Evolutionary conservation across 345 rosid species (phyloP).

Genomic region (Brassica nigra): DNA sequence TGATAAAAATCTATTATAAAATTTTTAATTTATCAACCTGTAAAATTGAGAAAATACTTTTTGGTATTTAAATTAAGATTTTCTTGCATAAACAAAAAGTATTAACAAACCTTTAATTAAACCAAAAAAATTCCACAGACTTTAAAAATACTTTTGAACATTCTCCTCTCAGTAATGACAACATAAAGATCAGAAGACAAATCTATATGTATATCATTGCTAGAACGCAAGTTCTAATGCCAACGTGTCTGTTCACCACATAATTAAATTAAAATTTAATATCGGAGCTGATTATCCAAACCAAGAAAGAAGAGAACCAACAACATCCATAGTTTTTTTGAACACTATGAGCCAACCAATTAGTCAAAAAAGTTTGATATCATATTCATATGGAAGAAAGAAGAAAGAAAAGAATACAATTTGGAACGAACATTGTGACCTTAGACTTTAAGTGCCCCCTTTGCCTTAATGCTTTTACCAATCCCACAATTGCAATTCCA

Average conservation of each 20-base stretch:
- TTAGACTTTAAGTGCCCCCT: conserved; percentile 15
- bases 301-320: neutral
- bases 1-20: too few species aligned
- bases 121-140: neutral
- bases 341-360: neutral
- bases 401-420: neutral
- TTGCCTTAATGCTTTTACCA: conserved; percentile 18
- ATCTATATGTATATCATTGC: neutral
- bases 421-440: conserved; percentile 26
- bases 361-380: neutral
- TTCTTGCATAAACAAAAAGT: neutral
- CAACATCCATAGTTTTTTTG: neutral
- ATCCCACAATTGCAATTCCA: neutral
- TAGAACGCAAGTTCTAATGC: neutral
- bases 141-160: neutral
- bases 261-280: neutral
- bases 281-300: neutral
- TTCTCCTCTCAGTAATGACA: neutral
- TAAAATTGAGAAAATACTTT: neutral
- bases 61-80: neutral
- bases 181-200: neutral
- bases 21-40: neutral
- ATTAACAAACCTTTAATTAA: neutral
- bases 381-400: neutral
- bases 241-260: neutral